Evolutionary conservation across 78 protist genomes (phyloP), one percentile per base, ranked within the genome.

Genomic region (Capsaspora owczarzaki): DNA sequence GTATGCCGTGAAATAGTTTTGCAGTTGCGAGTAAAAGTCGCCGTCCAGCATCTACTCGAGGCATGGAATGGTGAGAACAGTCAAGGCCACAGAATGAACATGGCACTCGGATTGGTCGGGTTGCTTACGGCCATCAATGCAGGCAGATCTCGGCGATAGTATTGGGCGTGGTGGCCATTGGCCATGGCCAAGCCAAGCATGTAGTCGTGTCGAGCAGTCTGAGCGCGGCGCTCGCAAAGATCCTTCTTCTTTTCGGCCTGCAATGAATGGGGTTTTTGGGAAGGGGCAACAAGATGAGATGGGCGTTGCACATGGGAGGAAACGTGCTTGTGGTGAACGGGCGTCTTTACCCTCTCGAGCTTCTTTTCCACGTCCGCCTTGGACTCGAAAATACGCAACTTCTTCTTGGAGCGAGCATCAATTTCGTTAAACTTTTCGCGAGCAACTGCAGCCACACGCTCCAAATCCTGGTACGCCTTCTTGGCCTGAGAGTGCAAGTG

Each of bases 151-250:
- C 42, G 12, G 33, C 23, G 6, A 41, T 63, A 63, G 40, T 22
- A 63, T 35, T 6, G 72, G 42, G 41, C 4, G 42, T 35, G 35
- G 72, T 63, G 72, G 35, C 33, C 72, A 41, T 63, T 63, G 38
- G 40, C 41, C 25, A 41, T 41, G 19, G 72, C 6, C 43, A 63
- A 35, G 2, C 42, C 23, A 1, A 63, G 41, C 6, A 63, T 63
- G 41, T 63, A 22, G 19, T 63, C 72, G 40, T 63, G 72, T 2
- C 72, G 35, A 6, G 72, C 72, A 31, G 5, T 33, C 72, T 63
- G 72, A 8, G 43, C 41, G 41, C 72, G 72, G 43, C 72, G 72
- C 72, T 63, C 72, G 72, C 72, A 63, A 8, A 63, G 72, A 31
- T 33, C 20, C 72, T 33, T 25, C 35, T 63, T 63, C 42, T 63